Evolutionary conservation across 2,329 filamentous ascomycete genomes (phyloP).

Genomic region (Sporothrix humicola): DNA sequence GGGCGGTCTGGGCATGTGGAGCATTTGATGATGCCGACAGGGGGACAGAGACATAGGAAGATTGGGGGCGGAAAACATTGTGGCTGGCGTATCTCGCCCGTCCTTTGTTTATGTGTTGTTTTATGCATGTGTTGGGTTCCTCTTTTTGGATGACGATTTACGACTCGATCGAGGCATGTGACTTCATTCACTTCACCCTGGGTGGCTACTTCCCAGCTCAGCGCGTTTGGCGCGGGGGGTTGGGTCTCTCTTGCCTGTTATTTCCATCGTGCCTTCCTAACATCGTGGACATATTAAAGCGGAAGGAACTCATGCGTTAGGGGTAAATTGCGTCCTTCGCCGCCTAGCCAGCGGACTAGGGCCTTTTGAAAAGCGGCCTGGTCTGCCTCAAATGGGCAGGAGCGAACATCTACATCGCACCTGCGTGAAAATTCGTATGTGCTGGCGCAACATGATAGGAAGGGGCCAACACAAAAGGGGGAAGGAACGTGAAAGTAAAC

Average conservation of each 20-base stretch:
- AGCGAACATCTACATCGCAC: background rate
- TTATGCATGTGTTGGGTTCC: too few relatives aligned
- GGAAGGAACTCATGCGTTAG: slow-evolving; percentile 8
- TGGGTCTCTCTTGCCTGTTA: background rate
- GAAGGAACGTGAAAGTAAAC: slow-evolving; percentile 20
- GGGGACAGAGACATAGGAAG: background rate
- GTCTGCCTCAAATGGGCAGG: background rate
- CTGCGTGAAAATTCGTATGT: background rate
- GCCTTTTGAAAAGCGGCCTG: background rate
- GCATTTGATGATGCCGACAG: background rate
- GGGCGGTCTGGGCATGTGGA: background rate
- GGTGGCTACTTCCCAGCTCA: background rate
- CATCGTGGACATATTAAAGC: background rate
- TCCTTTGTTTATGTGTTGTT: too few relatives aligned
- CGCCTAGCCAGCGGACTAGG: background rate
- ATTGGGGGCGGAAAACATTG: background rate
- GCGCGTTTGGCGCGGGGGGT: background rate
- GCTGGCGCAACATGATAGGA: background rate
- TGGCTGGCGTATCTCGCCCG: background rate
- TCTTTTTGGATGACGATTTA: too few relatives aligned
- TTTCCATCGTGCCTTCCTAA: slow-evolving; percentile 1
- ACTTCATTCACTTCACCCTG: too few relatives aligned
- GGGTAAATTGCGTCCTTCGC: background rate
- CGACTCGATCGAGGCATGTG: too few relatives aligned
- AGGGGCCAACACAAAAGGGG: background rate